These are phyloP conservation scores for Schoenoplectus tabernaemontani DNA, from an alignment of 202 grass and related monocot genomes.

Conservation along the genomic window DNA sequence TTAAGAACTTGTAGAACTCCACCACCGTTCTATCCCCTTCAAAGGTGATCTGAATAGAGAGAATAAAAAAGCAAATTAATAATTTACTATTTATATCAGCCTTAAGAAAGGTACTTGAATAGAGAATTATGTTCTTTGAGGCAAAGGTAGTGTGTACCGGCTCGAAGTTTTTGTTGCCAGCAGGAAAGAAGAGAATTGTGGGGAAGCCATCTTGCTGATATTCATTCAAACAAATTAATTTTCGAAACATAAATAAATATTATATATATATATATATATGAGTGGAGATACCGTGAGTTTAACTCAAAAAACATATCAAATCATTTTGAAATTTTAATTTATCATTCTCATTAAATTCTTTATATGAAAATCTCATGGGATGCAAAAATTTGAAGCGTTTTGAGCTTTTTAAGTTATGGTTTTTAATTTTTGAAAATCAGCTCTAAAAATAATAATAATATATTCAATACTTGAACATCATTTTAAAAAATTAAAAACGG, in stretches of 20 bases:
- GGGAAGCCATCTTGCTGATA: slow-evolving; percentile 86
- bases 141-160: slow-evolving; percentile 43
- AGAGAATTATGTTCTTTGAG: neutral
- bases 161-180: slow-evolving; percentile 90
- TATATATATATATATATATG: no score
- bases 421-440: no score
- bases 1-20: slow-evolving; percentile 88
- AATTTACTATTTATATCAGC: neutral
- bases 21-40: slow-evolving; percentile 70
- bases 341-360: no score
- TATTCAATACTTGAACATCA: no score
- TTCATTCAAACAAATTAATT: slow-evolving; percentile 1
- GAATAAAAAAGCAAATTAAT: neutral
- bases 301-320: no score
- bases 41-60: slow-evolving; percentile 41
- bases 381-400: no score
- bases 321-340: no score
- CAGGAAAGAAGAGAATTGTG: slow-evolving; percentile 88
- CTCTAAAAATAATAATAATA: no score
- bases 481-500: no score
- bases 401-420: no score
- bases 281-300: no score
- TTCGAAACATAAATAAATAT: neutral
- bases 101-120: neutral
- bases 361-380: no score